phyloP scores from a whole-genome alignment of 805 yeast genomes.

The Kluyveromyces wickerhamii region DNA sequence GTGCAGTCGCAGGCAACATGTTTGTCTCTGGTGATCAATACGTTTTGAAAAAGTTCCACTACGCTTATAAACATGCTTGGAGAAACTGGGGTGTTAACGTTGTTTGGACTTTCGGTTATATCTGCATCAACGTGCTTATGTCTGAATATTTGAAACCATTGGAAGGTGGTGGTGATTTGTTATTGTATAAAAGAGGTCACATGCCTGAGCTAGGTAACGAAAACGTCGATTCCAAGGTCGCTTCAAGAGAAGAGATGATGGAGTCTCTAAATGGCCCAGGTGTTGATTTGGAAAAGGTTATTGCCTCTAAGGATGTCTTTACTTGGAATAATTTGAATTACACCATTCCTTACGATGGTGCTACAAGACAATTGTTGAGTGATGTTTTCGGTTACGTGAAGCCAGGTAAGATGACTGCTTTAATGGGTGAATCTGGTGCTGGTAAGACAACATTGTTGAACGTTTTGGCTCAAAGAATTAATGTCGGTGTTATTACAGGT shows the following conservation, averaged over 20 bases:
- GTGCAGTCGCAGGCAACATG: slow-evolving; percentile 38
- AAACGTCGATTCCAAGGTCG: slow-evolving; percentile 31
- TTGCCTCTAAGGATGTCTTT: slow-evolving; percentile 44
- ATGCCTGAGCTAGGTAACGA: slow-evolving; percentile 30
- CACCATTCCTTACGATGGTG: slow-evolving; percentile 53
- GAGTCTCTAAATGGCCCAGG: slow-evolving; percentile 27
- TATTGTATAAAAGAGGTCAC: slow-evolving; percentile 39
- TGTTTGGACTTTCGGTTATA: slow-evolving; percentile 37
- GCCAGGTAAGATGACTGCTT: slow-evolving; percentile 75
- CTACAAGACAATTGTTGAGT: slow-evolving; percentile 46
- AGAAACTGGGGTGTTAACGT: slow-evolving; percentile 52
- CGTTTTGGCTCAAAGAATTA: slow-evolving; percentile 62
- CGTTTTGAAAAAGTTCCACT: slow-evolving; percentile 33
- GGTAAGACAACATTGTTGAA: slow-evolving; percentile 72
- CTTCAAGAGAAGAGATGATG: slow-evolving; percentile 35
- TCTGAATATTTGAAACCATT: slow-evolving; percentile 33
- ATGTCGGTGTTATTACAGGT: slow-evolving; percentile 63
- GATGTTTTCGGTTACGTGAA: slow-evolving; percentile 64
- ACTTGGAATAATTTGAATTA: slow-evolving; percentile 68
- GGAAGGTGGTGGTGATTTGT: slow-evolving; percentile 35
- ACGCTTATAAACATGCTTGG: slow-evolving; percentile 44
- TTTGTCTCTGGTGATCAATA: slow-evolving; percentile 48
- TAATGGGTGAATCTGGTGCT: slow-evolving; percentile 77
- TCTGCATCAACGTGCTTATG: slow-evolving; percentile 29
- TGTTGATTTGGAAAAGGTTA: slow-evolving; percentile 27